Conservation (phyloP, 305 asterid species). For the Fraxinus sp. region DNA sequence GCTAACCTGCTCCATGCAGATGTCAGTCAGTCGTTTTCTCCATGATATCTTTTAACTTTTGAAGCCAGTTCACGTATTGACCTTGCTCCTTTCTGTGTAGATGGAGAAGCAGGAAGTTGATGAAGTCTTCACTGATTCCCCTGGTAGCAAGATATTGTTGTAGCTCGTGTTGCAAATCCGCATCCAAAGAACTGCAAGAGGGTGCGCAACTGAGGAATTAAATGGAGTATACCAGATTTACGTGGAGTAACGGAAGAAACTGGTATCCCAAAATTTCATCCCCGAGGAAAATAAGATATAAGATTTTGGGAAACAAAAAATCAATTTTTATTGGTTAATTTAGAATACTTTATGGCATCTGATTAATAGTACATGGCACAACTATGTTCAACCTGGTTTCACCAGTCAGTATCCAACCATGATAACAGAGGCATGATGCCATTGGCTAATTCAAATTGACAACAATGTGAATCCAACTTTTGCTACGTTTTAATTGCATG, state of each 20-base stretch:
- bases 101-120: slow-evolving; percentile 55
- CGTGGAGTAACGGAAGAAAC: not conserved
- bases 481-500: not conserved
- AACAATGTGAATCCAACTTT: not conserved
- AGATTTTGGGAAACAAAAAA: not conserved
- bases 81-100: slow-evolving; percentile 77
- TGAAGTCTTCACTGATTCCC: slow-evolving; percentile 62
- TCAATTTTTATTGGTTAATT: slow-evolving; percentile 3
- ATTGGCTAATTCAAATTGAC: not conserved
- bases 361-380: not conserved
- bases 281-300: not conserved
- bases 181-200: slow-evolving; percentile 63
- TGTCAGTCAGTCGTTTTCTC: slow-evolving; percentile 25
- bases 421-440: not conserved
- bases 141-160: slow-evolving; percentile 61
- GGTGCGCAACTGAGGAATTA: not conserved
- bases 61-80: slow-evolving; percentile 75
- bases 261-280: not conserved
- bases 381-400: not conserved
- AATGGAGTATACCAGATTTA: not conserved
- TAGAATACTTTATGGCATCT: not conserved
- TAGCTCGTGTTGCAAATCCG: slow-evolving; percentile 53
- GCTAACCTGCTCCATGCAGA: slow-evolving; percentile 9
- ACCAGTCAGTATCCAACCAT: not conserved
- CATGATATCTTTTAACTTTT: slow-evolving; percentile 52